Conservation (phyloP, 306 rosid species). For the Sicyos baderoa region DNA sequence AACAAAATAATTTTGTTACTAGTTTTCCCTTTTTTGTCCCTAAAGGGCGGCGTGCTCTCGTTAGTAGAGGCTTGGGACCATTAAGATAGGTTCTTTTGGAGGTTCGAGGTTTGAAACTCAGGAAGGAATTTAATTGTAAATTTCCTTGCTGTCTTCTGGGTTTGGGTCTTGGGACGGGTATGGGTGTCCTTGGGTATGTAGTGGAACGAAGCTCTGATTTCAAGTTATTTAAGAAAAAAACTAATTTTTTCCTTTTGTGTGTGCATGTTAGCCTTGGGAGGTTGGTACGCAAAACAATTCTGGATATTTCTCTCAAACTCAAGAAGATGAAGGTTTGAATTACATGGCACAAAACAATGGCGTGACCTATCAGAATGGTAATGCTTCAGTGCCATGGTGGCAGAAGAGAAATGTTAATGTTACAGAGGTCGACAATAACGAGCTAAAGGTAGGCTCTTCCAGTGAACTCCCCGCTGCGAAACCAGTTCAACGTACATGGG, state of each 20-base stretch:
- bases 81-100: no score
- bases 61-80: no score
- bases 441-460: conserved; percentile 35
- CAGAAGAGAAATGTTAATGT: conserved; percentile 54
- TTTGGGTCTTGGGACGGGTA: no score
- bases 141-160: no score
- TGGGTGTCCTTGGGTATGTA: no score
- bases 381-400: conserved; percentile 59
- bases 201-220: no score
- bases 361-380: conserved; percentile 33
- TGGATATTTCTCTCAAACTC: conserved; percentile 41
- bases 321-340: conserved; percentile 33
- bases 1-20: neutral
- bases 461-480: conserved; percentile 20
- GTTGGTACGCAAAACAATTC: conserved; percentile 38
- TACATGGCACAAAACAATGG: conserved; percentile 38
- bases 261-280: conserved; percentile 78
- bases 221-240: neutral
- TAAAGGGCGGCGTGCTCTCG: no score
- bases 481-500: conserved; percentile 61
- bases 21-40: no score
- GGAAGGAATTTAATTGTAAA: no score
- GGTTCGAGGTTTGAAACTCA: no score
- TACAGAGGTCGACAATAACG: conserved; percentile 54
- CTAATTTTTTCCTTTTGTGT: conserved; percentile 25